phyloP scores from a whole-genome alignment of 306 rosid genomes.

The Rubus parviflorus region DNA sequence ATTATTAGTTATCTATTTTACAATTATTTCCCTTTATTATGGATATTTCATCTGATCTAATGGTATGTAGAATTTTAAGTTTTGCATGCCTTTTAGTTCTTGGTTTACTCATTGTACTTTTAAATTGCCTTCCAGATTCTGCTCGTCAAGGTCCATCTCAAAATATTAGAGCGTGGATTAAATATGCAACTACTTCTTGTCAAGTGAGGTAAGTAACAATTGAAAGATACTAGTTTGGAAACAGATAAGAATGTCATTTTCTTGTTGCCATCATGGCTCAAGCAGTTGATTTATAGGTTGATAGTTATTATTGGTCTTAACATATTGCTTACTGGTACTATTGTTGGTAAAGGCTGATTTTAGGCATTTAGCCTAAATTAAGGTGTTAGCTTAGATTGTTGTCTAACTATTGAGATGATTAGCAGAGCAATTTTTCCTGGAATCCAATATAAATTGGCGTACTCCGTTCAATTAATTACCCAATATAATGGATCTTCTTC shows the following conservation, averaged over 20 bases:
- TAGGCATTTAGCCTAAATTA: neutral
- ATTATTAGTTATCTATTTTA: neutral
- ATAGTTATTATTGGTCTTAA: slow-evolving; percentile 13
- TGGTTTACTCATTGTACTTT: slow-evolving; percentile 26
- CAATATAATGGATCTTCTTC: neutral
- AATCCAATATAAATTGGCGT: neutral
- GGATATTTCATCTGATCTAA: neutral
- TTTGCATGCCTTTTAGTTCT: neutral
- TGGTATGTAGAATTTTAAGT: neutral
- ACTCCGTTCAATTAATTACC: neutral
- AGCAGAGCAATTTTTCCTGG: neutral
- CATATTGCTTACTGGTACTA: slow-evolving; percentile 3
- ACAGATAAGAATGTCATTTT: neutral
- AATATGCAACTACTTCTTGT: slow-evolving; percentile 59
- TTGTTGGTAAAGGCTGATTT: neutral
- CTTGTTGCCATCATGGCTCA: neutral
- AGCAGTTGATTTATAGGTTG: slow-evolving; percentile 7
- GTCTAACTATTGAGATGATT: neutral
- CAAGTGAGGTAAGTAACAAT: slow-evolving; percentile 50
- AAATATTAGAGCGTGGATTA: slow-evolving; percentile 78
- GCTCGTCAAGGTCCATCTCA: slow-evolving; percentile 61
- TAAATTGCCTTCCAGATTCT: slow-evolving; percentile 52
- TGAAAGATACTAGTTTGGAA: neutral
- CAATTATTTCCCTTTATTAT: neutral
- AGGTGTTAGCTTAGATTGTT: neutral